Percentiles rank a stretch among this genome's conserved stretches.
Conservation (phyloP, 2,329 filamentous ascomycete genomes). For the Didymella pinodella region DNA sequence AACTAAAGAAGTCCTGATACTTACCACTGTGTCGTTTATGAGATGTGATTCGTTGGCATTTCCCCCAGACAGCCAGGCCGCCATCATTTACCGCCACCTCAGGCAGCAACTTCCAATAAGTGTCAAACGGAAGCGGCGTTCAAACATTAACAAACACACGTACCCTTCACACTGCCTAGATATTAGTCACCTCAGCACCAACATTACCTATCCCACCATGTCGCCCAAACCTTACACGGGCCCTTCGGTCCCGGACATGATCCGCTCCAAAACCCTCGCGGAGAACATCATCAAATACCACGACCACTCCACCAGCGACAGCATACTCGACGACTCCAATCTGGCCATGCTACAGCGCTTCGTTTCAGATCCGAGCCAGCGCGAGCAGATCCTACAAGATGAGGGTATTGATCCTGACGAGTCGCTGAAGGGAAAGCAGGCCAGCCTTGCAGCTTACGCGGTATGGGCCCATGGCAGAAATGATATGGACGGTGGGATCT, state of each 20-base stretch:
- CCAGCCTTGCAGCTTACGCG: conserved; percentile 2
- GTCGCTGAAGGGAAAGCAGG: conserved; percentile 1
- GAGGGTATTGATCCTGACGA: conserved; percentile 7
- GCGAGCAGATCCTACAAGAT: conserved; percentile 1
- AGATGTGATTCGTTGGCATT: no score
- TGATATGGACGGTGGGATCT: neutral
- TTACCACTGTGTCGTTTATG: no score
- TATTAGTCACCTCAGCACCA: neutral
- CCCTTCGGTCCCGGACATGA: conserved; percentile 12
- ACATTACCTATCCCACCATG: neutral
- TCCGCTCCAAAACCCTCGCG: conserved; percentile 8
- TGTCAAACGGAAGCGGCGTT: neutral
- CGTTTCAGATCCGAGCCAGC: conserved; percentile 1
- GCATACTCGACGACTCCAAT: conserved; percentile 11
- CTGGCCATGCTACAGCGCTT: conserved; percentile 5
- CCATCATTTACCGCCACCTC: neutral
- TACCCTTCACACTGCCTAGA: neutral
- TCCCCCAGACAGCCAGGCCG: conserved; percentile 1
- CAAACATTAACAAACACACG: neutral
- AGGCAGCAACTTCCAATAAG: conserved; percentile 9
- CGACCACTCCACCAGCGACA: conserved; percentile 13
- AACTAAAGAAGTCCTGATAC: no score
- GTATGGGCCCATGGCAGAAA: conserved; percentile 5
- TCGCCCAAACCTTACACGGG: conserved; percentile 10
- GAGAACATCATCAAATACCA: conserved; percentile 16